Conservation (phyloP, 495 filamentous ascomycete genomes). For the Hyaloscypha finlandica region DNA sequence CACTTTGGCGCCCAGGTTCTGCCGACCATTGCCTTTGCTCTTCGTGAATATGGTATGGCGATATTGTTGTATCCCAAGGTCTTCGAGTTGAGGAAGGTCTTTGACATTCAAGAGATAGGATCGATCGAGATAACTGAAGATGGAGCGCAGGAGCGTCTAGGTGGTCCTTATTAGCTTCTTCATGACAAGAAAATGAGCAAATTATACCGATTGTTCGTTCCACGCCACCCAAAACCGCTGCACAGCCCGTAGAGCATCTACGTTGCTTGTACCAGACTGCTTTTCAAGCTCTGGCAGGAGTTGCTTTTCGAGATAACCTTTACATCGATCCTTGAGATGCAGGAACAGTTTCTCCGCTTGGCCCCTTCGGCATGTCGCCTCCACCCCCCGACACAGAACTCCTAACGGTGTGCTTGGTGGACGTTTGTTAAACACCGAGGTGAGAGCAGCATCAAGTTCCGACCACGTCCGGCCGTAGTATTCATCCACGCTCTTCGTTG, state of each 20-base stretch:
- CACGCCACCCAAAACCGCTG: conserved; percentile 75
- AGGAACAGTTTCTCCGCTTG: conserved; percentile 64
- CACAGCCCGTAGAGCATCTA: conserved; percentile 65
- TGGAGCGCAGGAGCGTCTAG: conserved; percentile 73
- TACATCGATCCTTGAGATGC: conserved; percentile 62
- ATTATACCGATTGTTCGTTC: conserved; percentile 69
- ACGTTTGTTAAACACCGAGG: conserved; percentile 65
- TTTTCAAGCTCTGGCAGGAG: conserved; percentile 55
- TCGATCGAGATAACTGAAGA: conserved; percentile 92
- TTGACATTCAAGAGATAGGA: conserved; percentile 76
- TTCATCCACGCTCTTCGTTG: conserved; percentile 58
- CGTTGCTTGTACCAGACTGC: conserved; percentile 53
- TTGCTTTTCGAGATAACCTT: conserved; percentile 57
- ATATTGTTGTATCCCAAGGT: conserved; percentile 58
- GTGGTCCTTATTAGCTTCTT: conserved; percentile 6
- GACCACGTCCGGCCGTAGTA: conserved; percentile 74
- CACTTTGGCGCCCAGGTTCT: conserved; percentile 49
- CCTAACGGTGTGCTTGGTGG: conserved; percentile 71
- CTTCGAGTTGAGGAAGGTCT: conserved; percentile 53
- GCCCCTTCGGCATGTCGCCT: conserved; percentile 83
- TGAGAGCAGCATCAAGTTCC: conserved; percentile 72
- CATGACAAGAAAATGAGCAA: background rate
- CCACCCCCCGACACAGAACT: conserved; percentile 84
- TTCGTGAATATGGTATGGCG: conserved; percentile 60
- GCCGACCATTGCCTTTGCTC: conserved; percentile 54